Percentiles rank a stretch among this genome's conserved stretches.
Conservation (phyloP, 371 early-diverging fungal genomes). For the Circinella minor region DNA sequence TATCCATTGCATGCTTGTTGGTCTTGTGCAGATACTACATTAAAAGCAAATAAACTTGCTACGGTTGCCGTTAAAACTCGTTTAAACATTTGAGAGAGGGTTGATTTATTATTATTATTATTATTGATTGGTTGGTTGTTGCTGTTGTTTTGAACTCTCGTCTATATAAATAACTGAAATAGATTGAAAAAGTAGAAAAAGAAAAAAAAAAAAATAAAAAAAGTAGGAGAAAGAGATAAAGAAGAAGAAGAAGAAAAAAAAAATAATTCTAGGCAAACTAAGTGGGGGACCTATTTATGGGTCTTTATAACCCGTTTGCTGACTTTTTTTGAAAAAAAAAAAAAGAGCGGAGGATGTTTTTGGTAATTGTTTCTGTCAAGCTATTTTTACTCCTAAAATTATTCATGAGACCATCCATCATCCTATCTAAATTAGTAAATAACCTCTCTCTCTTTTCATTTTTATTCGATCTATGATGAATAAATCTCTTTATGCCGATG, state of each 20-base stretch:
- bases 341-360: not conserved
- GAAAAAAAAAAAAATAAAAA: not conserved
- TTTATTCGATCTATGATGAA: too few species aligned
- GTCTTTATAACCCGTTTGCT: not conserved
- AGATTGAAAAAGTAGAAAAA: not conserved
- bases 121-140: too few species aligned
- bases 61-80: not conserved
- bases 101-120: too few species aligned
- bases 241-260: not conserved
- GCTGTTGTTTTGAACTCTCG: too few species aligned
- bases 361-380: conserved; percentile 3
- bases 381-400: not conserved
- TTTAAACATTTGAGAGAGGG: not conserved
- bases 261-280: not conserved
- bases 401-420: not conserved
- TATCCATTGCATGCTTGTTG: conserved; percentile 74
- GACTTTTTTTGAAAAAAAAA: too few species aligned
- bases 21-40: conserved; percentile 10
- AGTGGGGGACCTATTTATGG: not conserved
- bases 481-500: too few species aligned
- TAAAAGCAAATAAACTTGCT: not conserved
- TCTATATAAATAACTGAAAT: too few species aligned
- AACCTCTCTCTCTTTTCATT: too few species aligned
- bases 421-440: too few species aligned
- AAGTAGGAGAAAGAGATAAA: not conserved